A percentile compares a stretch with the other conserved stretches of the same genome.
phyloP scores from a whole-genome alignment of 1,139 yeast species.

The Candida albicans region DNA sequence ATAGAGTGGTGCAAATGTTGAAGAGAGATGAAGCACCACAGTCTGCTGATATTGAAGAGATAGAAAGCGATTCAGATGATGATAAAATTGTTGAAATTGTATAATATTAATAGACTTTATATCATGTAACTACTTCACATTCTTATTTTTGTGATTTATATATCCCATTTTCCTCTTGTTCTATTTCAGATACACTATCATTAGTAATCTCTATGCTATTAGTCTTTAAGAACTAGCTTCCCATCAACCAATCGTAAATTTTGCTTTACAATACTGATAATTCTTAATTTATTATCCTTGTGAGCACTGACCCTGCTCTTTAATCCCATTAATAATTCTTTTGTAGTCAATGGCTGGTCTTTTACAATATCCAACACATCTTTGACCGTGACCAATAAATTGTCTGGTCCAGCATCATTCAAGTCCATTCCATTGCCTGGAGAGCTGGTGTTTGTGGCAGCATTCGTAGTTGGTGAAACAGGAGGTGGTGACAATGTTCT shows the following conservation, averaged over 20 bases:
- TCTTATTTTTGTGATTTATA: background rate
- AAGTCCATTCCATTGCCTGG: constrained; percentile 23
- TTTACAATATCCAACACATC: constrained; percentile 71
- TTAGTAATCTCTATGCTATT: background rate
- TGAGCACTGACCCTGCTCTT: constrained; percentile 66
- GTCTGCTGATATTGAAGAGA: constrained; percentile 28
- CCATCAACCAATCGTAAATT: constrained; percentile 69
- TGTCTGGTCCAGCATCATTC: constrained; percentile 42
- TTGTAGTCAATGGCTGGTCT: constrained; percentile 62
- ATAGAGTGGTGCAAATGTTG: constrained; percentile 77
- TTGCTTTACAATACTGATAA: constrained; percentile 68
- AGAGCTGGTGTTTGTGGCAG: constrained; percentile 10
- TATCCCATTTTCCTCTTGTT: too few relatives aligned
- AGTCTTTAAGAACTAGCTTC: constrained; percentile 55
- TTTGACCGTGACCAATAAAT: constrained; percentile 57
- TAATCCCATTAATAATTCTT: constrained; percentile 60
- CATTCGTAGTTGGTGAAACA: constrained; percentile 14
- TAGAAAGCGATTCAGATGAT: constrained; percentile 36
- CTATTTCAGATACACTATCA: too few relatives aligned
- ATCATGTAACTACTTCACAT: background rate
- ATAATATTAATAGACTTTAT: constrained; percentile 16
- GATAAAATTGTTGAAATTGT: constrained; percentile 55
- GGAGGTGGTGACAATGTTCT: constrained; percentile 14
- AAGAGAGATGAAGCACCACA: constrained; percentile 82
- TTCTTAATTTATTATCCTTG: constrained; percentile 66